Conservation (phyloP, 2,329 filamentous ascomycete genomes). For the Tolypocladium nubicola region DNA sequence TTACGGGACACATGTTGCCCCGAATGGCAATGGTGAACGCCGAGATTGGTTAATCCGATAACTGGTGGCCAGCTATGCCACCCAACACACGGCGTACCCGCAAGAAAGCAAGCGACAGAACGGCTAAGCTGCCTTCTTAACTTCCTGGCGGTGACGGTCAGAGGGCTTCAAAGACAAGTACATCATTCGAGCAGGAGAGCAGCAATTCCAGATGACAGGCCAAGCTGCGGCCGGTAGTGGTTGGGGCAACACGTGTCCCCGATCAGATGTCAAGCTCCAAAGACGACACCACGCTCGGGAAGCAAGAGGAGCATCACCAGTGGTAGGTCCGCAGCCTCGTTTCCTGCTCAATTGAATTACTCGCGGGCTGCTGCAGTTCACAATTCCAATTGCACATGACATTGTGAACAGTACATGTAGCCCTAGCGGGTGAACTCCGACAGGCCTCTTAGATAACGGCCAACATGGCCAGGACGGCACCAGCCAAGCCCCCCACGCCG, state of each 20-base stretch:
- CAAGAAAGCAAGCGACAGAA: too few species aligned
- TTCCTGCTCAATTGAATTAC: not conserved
- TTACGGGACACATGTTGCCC: not conserved
- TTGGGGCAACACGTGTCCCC: not conserved
- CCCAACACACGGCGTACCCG: too few species aligned
- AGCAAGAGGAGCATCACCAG: not conserved
- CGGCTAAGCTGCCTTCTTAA: too few species aligned
- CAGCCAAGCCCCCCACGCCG: constrained; percentile 10
- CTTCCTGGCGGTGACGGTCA: too few species aligned
- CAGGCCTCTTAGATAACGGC: constrained; percentile 14
- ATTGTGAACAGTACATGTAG: not conserved
- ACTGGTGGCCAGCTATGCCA: too few species aligned
- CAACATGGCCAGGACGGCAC: constrained; percentile 16
- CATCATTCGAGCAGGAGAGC: too few species aligned
- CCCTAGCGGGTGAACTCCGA: not conserved
- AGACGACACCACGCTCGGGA: not conserved
- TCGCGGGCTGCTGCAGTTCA: not conserved
- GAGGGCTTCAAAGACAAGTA: too few species aligned
- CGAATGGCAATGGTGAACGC: not conserved
- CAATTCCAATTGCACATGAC: not conserved
- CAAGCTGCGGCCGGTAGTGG: too few species aligned
- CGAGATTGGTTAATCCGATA: too few species aligned
- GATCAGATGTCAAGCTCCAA: not conserved
- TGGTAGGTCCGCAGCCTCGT: not conserved
- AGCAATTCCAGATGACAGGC: too few species aligned